Evolutionary conservation across 768 basidiomycete genomes (phyloP).

Genomic region (Pleurotus platypus): DNA sequence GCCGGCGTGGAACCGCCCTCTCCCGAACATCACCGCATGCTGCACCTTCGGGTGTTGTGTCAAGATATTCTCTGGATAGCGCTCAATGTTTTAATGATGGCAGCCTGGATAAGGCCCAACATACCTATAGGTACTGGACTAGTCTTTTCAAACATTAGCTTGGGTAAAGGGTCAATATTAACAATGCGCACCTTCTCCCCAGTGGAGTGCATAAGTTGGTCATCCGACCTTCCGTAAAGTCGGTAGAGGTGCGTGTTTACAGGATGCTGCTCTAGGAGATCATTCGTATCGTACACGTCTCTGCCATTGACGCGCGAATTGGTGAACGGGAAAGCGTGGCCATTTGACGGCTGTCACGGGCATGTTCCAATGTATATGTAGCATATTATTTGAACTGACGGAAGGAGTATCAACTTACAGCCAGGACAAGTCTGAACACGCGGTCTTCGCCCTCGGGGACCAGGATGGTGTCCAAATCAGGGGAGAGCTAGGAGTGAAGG

Average conservation of each 20-base stretch:
- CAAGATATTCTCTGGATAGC: slow-evolving; percentile 34
- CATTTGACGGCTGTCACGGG: slow-evolving; percentile 1
- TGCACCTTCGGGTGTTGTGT: slow-evolving; percentile 22
- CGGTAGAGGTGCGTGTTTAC: slow-evolving; percentile 28
- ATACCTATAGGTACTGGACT: slow-evolving; percentile 32
- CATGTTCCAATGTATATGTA: not conserved
- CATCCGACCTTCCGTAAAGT: slow-evolving; percentile 33
- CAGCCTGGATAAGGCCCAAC: slow-evolving; percentile 2
- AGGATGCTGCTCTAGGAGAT: slow-evolving; percentile 39
- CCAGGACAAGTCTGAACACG: slow-evolving; percentile 11
- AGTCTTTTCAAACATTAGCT: slow-evolving; percentile 18
- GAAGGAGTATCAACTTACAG: not conserved
- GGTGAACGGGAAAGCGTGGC: slow-evolving; percentile 7
- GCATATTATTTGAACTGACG: not conserved
- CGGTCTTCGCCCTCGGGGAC: slow-evolving; percentile 4
- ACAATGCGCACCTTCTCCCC: slow-evolving; percentile 33
- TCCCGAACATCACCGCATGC: slow-evolving; percentile 34
- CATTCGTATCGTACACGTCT: slow-evolving; percentile 37
- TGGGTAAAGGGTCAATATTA: not conserved
- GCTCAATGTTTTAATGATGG: slow-evolving; percentile 11
- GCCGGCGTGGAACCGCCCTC: slow-evolving; percentile 30
- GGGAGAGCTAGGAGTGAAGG: slow-evolving; percentile 9
- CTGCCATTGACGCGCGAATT: slow-evolving; percentile 31
- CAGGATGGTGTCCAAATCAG: slow-evolving; percentile 10
- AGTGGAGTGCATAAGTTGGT: slow-evolving; percentile 40